Evolutionary conservation across 2,329 filamentous ascomycete genomes (phyloP).

Genomic region (Fusarium gaditjirri): DNA sequence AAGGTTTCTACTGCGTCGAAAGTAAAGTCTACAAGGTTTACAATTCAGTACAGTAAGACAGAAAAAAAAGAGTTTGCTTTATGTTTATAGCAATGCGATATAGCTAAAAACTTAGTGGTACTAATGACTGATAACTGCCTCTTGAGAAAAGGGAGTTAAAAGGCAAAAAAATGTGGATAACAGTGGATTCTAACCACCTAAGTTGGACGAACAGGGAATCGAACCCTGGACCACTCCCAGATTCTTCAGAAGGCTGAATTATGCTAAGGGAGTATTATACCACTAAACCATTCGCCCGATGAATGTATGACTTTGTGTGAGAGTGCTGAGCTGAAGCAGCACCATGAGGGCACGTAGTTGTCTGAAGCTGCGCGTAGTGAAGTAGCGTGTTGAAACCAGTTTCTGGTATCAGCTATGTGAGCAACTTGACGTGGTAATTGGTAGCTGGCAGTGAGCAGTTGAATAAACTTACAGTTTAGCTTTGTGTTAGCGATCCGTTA

Average conservation of each 20-base stretch:
- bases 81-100: too few relatives aligned
- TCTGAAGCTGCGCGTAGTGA: not conserved
- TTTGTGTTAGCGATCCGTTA: not conserved
- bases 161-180: constrained; percentile 23
- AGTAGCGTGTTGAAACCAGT: not conserved
- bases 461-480: not conserved
- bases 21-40: not conserved
- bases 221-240: constrained; percentile 35
- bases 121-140: not conserved
- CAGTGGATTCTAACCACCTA: constrained; percentile 11
- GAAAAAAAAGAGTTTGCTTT: fast-evolving
- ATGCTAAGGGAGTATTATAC: constrained; percentile 39
- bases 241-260: not conserved
- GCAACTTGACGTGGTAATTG: not conserved
- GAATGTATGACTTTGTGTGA: constrained; percentile 3
- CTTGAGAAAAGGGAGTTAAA: too few relatives aligned
- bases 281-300: constrained; percentile 38
- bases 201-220: constrained; percentile 34
- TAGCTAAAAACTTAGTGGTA: not conserved
- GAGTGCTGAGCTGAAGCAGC: fast-evolving
- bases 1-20: not conserved
- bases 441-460: not conserved
- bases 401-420: not conserved
- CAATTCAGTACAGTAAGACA: too few relatives aligned
- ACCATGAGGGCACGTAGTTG: not conserved